Evolutionary conservation across 73 alveolate species (phyloP).

Genomic region (Urostyla sp.): DNA sequence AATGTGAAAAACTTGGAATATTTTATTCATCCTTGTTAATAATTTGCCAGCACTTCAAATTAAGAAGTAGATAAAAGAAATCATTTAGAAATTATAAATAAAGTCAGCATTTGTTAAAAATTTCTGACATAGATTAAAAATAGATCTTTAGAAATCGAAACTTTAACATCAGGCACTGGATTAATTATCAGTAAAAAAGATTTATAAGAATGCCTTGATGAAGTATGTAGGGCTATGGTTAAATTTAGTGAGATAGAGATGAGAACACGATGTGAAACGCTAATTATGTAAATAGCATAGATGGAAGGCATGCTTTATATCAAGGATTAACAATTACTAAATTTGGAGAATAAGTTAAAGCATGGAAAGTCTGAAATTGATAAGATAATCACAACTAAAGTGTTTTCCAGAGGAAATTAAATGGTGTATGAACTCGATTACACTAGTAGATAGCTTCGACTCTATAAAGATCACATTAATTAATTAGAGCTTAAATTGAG

Average conservation of each 20-base stretch:
- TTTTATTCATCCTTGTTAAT: conserved; percentile 54
- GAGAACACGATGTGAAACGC: conserved; percentile 55
- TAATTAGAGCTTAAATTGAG: conserved; percentile 36
- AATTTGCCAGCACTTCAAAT: conserved; percentile 56
- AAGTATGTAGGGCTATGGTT: conserved; percentile 25
- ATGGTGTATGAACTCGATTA: conserved; percentile 56
- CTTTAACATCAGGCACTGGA: conserved; percentile 61
- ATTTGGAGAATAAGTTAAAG: conserved; percentile 43
- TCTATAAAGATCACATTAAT: conserved; percentile 30
- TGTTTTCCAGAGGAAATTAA: conserved; percentile 42
- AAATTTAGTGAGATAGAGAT: conserved; percentile 50
- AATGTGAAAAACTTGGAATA: conserved; percentile 23
- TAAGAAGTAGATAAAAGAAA: conserved; percentile 48
- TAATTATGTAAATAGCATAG: conserved; percentile 10
- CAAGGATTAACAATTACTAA: conserved; percentile 40
- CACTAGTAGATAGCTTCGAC: conserved; percentile 36
- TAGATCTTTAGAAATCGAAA: conserved; percentile 58
- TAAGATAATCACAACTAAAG: conserved; percentile 46
- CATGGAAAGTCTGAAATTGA: conserved; percentile 33
- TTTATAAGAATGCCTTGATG: conserved; percentile 57
- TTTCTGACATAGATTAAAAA: conserved; percentile 44
- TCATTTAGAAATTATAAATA: conserved; percentile 51
- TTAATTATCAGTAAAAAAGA: conserved; percentile 44
- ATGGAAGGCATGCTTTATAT: conserved; percentile 20
- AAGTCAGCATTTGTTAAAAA: conserved; percentile 35